phyloP scores from a whole-genome alignment of 176 grass and related monocot species.

The Eragrostis curvula region DNA sequence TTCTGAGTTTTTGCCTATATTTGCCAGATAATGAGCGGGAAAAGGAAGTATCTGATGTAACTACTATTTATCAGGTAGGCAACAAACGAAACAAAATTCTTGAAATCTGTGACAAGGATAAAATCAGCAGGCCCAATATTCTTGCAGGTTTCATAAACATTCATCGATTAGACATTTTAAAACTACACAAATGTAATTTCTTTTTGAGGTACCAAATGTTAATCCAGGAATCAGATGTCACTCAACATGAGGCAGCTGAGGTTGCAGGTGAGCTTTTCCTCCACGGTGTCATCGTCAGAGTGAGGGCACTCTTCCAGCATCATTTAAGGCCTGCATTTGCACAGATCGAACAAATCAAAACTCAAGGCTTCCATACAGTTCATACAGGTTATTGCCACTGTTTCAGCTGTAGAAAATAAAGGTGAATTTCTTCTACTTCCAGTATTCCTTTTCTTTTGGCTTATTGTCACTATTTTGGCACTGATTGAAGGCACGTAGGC shows the following conservation, averaged over 20 bases:
- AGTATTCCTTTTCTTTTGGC: too few species aligned
- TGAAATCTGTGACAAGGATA: background rate
- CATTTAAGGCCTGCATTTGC: constrained; percentile 18
- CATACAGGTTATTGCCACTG: too few species aligned
- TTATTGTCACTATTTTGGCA: too few species aligned
- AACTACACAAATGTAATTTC: background rate
- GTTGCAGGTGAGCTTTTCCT: constrained; percentile 20
- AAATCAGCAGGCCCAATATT: too few species aligned
- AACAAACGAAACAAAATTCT: background rate
- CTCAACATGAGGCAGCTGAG: background rate
- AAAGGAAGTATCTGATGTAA: too few species aligned
- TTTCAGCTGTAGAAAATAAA: too few species aligned
- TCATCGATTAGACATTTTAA: background rate
- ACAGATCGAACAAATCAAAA: background rate
- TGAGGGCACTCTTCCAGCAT: background rate
- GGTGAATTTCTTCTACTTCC: too few species aligned
- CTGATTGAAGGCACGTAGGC: too few species aligned
- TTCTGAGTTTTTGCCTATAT: too few species aligned
- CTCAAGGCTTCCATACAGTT: background rate
- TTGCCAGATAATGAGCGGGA: too few species aligned
- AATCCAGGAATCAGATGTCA: background rate
- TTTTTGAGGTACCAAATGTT: background rate
- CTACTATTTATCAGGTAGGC: too few species aligned
- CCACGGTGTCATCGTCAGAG: background rate
- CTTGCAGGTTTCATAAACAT: background rate